A percentile compares a stretch with the other conserved stretches of the same genome.
These are phyloP conservation scores for Fagus crenata DNA, from an alignment of 306 rosid species.

Conservation along the genomic window DNA sequence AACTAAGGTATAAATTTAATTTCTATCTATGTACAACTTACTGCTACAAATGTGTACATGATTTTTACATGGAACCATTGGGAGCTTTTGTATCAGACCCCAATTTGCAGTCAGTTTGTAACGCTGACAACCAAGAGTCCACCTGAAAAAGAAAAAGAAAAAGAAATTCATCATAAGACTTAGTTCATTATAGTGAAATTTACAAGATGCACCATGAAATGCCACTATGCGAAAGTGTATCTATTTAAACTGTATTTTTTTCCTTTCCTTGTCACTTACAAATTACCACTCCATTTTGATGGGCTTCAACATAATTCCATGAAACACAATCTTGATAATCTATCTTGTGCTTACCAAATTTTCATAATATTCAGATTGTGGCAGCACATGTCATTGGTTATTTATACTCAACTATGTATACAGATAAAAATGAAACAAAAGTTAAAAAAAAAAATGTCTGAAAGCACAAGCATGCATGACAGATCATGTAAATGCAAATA, in stretches of 20 bases:
- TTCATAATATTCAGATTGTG: not conserved
- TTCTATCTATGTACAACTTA: constrained; percentile 35
- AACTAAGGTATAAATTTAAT: constrained; percentile 20
- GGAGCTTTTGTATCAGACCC: constrained; percentile 39
- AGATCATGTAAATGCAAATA: not conserved
- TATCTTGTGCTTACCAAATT: not conserved
- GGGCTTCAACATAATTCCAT: not conserved
- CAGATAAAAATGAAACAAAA: not conserved
- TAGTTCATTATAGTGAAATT: not conserved
- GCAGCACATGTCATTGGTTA: not conserved
- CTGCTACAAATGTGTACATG: constrained; percentile 20
- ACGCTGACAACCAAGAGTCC: constrained; percentile 68
- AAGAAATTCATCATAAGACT: not conserved
- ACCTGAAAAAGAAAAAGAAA: constrained; percentile 52
- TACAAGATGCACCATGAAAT: not conserved
- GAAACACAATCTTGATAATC: not conserved
- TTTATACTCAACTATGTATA: not conserved
- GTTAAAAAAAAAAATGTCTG: not conserved
- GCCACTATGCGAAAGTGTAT: not conserved
- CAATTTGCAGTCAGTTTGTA: constrained; percentile 55
- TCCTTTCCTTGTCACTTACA: too few species aligned
- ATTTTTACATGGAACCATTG: constrained; percentile 26
- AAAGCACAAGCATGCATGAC: not conserved
- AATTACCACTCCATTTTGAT: not conserved
- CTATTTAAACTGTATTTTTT: too few species aligned